Conservation (phyloP, 108 stramenopile genomes). For the Phaeodactylum tricornutum region DNA sequence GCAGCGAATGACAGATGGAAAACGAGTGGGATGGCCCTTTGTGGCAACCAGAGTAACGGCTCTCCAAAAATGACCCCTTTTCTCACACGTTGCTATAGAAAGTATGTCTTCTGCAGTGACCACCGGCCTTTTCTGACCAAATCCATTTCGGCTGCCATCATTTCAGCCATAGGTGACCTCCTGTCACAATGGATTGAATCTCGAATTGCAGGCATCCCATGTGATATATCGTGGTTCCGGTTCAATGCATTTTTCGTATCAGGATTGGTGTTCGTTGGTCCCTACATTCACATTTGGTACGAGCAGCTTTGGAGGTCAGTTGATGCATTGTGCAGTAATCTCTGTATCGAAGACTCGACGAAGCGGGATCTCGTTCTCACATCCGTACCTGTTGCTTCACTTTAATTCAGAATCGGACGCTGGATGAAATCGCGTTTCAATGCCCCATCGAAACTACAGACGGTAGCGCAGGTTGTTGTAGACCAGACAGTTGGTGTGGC, state of each 20-base stretch:
- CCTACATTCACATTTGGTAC: conserved; percentile 23
- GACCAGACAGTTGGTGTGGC: conserved; percentile 26
- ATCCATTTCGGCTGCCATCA: conserved; percentile 1
- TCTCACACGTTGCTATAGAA: too few relatives aligned
- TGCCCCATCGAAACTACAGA: conserved; percentile 5
- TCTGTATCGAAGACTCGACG: too few relatives aligned
- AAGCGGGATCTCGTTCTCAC: too few relatives aligned
- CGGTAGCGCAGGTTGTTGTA: conserved; percentile 10
- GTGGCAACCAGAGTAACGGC: too few relatives aligned
- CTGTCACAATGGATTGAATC: too few relatives aligned
- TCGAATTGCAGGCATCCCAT: too few relatives aligned
- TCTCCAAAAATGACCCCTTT: too few relatives aligned
- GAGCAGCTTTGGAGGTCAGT: conserved; percentile 5
- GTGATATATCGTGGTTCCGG: conserved; percentile 3
- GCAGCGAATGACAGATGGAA: too few relatives aligned
- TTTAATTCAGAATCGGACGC: conserved; percentile 4
- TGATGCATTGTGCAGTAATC: too few relatives aligned
- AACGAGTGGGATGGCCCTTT: too few relatives aligned
- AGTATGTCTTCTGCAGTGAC: too few relatives aligned
- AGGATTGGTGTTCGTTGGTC: conserved; percentile 18
- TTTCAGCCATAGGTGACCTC: background rate
- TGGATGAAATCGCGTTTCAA: conserved; percentile 7
- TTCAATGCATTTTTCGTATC: conserved; percentile 10
- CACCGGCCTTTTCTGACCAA: conserved; percentile 70
- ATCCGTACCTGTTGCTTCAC: too few relatives aligned